Evolutionary conservation across 345 rosid species (phyloP), one percentile per base, ranked within the genome.

Genomic region (Eucalyptus marginata): DNA sequence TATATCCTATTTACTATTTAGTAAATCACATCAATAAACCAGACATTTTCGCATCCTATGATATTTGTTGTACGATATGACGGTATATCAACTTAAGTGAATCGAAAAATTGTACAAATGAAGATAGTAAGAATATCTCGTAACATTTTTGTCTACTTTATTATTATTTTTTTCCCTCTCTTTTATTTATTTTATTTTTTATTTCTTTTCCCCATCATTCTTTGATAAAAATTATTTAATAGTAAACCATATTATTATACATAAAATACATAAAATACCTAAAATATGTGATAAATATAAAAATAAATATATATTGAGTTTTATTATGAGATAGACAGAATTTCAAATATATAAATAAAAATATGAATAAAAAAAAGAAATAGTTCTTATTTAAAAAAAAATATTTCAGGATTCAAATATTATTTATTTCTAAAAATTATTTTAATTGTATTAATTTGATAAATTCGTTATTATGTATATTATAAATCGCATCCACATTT

Each of bases 401-500:
- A 22, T 56, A 22, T 56, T 22, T 10, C 0, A 56, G 1, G 29
- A 56, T 56, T 56, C 13, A 56, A 24, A 56, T 56, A 25, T 1
- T 25, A 24, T 56, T 56, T 56, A 56, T 56, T 24, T 56, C 13
- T 25, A 24, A 24, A 56, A 22, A 56, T 2, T 24, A 25, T 56
- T 56, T 24, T 5, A 56, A 56, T 22, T 56, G 0, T 0, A 5
- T 5, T 56, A 56, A 56, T 56, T 56, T 56, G 29, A 0, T 3
- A 56, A 56, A 1, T 56, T 56, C 0, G 1, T 56, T 56, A 24
- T 1, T 10, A 0, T 10, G 6, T 4, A 2, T 22, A 24, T 56
- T 56, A 56, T 24, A 56, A 56, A 56, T 56, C 13, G 0, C 5
- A 56, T 56, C 0, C 0, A 56, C 1, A 0, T 56, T 9, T 56